phyloP scores from a whole-genome alignment of 129 eudicot genomes.

The Pittosporum tobira region DNA sequence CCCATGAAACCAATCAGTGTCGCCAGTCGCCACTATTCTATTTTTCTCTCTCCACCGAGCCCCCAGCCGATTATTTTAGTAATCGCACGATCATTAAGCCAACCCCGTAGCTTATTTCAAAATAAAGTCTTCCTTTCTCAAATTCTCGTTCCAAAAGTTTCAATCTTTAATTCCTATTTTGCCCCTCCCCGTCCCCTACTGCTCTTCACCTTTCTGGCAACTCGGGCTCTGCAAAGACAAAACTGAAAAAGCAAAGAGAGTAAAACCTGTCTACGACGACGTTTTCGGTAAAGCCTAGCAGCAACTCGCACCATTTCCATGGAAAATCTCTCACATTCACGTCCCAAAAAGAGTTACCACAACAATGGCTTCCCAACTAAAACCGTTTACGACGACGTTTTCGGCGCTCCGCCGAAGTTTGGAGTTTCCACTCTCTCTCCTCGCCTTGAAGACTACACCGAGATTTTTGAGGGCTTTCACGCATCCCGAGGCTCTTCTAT shows the following conservation, averaged over 20 bases:
- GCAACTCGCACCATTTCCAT: not conserved
- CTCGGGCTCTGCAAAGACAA: not conserved
- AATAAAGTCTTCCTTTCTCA: too few relatives aligned
- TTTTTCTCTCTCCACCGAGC: too few relatives aligned
- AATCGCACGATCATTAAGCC: conserved; percentile 5
- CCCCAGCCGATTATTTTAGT: not conserved
- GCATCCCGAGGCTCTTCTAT: conserved; percentile 70
- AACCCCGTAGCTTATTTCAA: not conserved
- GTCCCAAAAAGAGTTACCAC: conserved; percentile 38
- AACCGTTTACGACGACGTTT: conserved; percentile 84
- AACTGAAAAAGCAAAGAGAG: not conserved
- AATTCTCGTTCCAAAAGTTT: too few relatives aligned
- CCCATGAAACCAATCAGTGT: not conserved
- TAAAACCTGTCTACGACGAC: too few relatives aligned
- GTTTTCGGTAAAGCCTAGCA: not conserved
- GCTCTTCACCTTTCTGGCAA: not conserved
- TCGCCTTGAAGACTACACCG: conserved; percentile 70
- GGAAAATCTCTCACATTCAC: conserved; percentile 23
- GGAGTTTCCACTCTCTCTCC: conserved; percentile 69
- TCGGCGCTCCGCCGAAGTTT: conserved; percentile 65
- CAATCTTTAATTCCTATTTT: conserved; percentile 3
- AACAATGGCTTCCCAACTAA: conserved; percentile 27
- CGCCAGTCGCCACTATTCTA: too few relatives aligned
- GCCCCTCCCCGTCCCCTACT: not conserved
- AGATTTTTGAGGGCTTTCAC: conserved; percentile 85